phyloP scores from a whole-genome alignment of 2,329 filamentous ascomycete species.

The Mariannaea sp. region DNA sequence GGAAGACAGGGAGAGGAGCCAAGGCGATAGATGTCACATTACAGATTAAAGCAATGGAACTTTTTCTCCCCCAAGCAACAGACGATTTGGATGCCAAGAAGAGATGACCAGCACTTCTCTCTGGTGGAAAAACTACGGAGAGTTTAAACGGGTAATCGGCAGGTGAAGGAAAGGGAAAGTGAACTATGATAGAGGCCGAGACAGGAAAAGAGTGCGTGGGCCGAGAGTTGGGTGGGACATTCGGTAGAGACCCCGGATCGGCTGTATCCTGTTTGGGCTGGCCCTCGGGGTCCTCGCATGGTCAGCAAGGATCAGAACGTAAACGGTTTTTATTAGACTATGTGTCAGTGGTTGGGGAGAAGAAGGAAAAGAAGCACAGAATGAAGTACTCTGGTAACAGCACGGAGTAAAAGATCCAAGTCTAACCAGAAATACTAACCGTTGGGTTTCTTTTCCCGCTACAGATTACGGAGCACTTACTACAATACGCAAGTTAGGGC shows the following conservation, averaged over 20 bases:
- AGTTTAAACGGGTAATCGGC: background rate
- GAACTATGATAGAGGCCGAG: background rate
- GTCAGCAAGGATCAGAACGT: background rate
- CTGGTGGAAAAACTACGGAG: too few species aligned
- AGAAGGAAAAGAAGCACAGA: background rate
- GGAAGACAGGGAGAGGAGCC: background rate
- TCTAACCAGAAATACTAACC: background rate
- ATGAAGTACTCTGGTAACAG: too few species aligned
- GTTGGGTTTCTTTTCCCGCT: too few species aligned
- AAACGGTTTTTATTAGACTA: too few species aligned
- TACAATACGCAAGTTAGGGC: too few species aligned
- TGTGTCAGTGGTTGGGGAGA: background rate
- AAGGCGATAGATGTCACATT: background rate
- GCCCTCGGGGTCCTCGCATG: background rate
- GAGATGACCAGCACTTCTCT: too few species aligned
- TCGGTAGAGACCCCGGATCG: conserved; percentile 25
- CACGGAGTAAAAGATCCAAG: background rate
- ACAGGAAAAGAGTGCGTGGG: conserved; percentile 1
- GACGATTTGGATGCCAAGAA: too few species aligned
- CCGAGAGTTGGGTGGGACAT: background rate
- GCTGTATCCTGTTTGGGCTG: conserved; percentile 24
- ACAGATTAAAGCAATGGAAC: too few species aligned
- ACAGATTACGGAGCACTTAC: too few species aligned
- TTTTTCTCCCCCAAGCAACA: too few species aligned
- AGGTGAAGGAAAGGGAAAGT: background rate